Percentiles rank a stretch among this genome's conserved stretches.
Conservation (phyloP, 306 rosid species). For the Mucuna pruriens region DNA sequence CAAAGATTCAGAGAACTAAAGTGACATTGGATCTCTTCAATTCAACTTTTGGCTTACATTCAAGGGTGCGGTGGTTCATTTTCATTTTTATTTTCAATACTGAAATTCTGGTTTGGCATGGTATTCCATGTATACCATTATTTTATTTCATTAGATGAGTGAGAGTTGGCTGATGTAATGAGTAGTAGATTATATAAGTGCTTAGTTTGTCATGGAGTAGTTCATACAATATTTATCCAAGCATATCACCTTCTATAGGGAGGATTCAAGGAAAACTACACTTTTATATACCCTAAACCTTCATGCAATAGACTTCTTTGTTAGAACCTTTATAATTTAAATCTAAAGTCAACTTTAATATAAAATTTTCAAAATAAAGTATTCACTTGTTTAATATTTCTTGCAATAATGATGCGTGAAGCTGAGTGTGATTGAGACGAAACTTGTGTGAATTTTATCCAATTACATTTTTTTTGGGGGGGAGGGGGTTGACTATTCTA, state of each 20-base stretch:
- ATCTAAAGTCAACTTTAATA: conserved; percentile 36
- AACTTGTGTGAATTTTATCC: not conserved
- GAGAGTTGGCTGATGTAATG: conserved; percentile 8
- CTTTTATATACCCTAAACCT: too few species aligned
- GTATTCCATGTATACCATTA: not conserved
- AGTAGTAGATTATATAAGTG: not conserved
- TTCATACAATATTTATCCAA: not conserved
- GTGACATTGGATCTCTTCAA: conserved; percentile 39
- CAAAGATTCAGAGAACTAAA: conserved; percentile 39
- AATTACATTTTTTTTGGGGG: not conserved
- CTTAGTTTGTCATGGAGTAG: not conserved
- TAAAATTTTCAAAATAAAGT: not conserved
- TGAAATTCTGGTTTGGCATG: conserved; percentile 10
- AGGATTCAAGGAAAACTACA: not conserved
- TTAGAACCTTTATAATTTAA: not conserved
- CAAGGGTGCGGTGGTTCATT: conserved; percentile 12
- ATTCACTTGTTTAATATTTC: conserved; percentile 21
- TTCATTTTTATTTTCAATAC: conserved; percentile 27
- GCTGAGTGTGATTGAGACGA: conserved; percentile 1
- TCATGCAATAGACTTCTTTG: conserved; percentile 1
- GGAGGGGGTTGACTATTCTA: not conserved
- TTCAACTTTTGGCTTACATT: conserved; percentile 29
- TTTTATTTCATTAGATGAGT: not conserved
- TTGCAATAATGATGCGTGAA: conserved; percentile 23
- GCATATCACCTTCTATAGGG: not conserved